Evolutionary conservation across 2,329 filamentous ascomycete genomes (phyloP), one percentile per base, ranked within the genome.

Genomic region (Alternaria alternata): DNA sequence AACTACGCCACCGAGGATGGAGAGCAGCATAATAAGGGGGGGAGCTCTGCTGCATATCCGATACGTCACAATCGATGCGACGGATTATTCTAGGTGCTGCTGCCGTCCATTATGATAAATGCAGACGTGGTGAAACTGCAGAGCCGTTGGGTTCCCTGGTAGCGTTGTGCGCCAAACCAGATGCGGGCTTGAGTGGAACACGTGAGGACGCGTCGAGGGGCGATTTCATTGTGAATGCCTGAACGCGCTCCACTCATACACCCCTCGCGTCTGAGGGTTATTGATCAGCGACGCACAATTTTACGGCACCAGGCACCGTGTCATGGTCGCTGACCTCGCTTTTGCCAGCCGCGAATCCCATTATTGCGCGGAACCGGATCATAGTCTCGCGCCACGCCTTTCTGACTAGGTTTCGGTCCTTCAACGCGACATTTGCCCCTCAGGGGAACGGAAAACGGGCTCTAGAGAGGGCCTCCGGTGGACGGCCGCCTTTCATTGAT

Each of bases 361-460:
- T 63, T 49, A 32, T 39, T 14, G 52, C 63, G 68, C 66, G 66
- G 66, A 63, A 60, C 42, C 63, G 68, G 68, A 63, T 58, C n/a
- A 56, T 48, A 56, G 60, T 54, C 56, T 59, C 48, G 51, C 48
- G 47, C 51, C 48, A 54, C 26, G 59, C 48, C 52, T 39, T 36
- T 44, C n/a, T 12, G 39, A 24, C 30, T 32, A 28, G 57, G 59
- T 64, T 55, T 66, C 67, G 66, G 66, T 34, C 65, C 62, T 66
- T 64, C 61, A 52, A 62, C 55, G 53, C 62, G 53, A 60, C 54
- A 64, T 65, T 59, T 63, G 59, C 65, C 57, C 61, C 67, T 63
- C 70, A 75, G 71, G 71, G 68, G 73, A 58, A 67, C 65, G 57
- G 61, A 54, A 67, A 67, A 67, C 65, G 63, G 64, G 61, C 64